Base-by-base conservation (phyloP, 2,329 filamentous ascomycete species). In the Diaporthe vaccinii region DNA sequence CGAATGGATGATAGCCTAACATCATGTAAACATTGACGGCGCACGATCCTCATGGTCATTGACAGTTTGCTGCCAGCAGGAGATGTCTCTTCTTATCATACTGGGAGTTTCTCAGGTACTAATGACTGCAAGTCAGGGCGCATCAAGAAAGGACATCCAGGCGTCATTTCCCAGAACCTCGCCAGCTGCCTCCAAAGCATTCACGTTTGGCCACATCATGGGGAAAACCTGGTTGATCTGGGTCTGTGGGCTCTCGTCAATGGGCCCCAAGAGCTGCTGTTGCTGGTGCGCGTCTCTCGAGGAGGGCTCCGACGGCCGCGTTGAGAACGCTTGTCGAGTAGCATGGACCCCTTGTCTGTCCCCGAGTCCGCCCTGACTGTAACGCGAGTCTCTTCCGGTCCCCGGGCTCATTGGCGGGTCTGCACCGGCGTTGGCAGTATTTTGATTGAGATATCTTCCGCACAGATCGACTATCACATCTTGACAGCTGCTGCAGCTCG, bases 181-280 rank as follows among this genome's bases (percentile, higher is more conserved):
- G 59, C 85, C 82, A 9, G 80, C 82, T 12, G 82, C 82, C 75
- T 85, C 83, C 44, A 84, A 75, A 0, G 82, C 80, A 44, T 82
- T 80, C 14, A 83, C 81, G 57, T 85, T 85, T 3, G 85, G 86
- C 85, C 86, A 87, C 85, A 87, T 86, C 84, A 87, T 85, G 25
- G 81, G 81, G 70, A 86, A 84, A 0, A 86, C 82, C 25, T 80
- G 83, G 51, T 85, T 84, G 22, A 87, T 83, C 76, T 86, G 85
- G 0, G 84, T 85, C 77, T 86, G 83, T 0, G 84, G 83, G 46
- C 82, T 84, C 73, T 86, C 83, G 14, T 83, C 82, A 4, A 82
- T 81, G 1, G 83, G 80, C 46, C 46, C 46, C 46, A 51, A 51
- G 9, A 76, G 46, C 22, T 51, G 46, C 22, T 51, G 46, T 12